Evolutionary conservation across 768 basidiomycete genomes (phyloP).

Genomic region (Cystobasidium onofrii): DNA sequence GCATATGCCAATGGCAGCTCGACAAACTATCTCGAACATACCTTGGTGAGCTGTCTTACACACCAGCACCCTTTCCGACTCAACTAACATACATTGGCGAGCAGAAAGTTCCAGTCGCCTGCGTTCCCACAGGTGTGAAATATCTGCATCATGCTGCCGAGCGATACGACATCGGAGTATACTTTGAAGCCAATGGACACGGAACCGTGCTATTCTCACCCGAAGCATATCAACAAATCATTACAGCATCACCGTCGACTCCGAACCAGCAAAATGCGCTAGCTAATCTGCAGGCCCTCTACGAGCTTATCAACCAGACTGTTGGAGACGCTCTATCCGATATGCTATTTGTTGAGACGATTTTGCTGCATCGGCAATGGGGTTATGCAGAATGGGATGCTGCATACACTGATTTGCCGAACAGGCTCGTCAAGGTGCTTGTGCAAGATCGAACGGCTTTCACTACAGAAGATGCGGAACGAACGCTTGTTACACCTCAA

Average conservation of each 20-base stretch:
- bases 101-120: constrained; percentile 85
- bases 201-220: constrained; percentile 92
- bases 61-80: neutral
- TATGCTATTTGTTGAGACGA: constrained; percentile 85
- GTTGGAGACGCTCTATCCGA: constrained; percentile 96
- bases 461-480: constrained; percentile 87
- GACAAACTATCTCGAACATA: constrained; percentile 79
- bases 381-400: constrained; percentile 73
- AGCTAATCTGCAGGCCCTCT: constrained; percentile 57
- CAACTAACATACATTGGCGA: neutral
- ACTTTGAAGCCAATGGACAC: constrained; percentile 98
- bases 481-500: constrained; percentile 67
- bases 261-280: constrained; percentile 58
- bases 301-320: constrained; percentile 87
- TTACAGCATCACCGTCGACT: constrained; percentile 59
- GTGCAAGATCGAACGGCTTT: constrained; percentile 68
- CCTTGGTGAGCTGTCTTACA: constrained; percentile 46
- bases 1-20: constrained; percentile 98
- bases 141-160: constrained; percentile 96
- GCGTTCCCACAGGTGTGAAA: constrained; percentile 94
- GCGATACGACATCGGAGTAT: constrained; percentile 88
- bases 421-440: constrained; percentile 84
- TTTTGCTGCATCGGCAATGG: constrained; percentile 81
- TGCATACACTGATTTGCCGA: constrained; percentile 84
- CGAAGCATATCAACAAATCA: constrained; percentile 58